Evolutionary conservation across 768 basidiomycete species (phyloP), one percentile per base, ranked within the genome.

Genomic region (Tremella fuciformis): DNA sequence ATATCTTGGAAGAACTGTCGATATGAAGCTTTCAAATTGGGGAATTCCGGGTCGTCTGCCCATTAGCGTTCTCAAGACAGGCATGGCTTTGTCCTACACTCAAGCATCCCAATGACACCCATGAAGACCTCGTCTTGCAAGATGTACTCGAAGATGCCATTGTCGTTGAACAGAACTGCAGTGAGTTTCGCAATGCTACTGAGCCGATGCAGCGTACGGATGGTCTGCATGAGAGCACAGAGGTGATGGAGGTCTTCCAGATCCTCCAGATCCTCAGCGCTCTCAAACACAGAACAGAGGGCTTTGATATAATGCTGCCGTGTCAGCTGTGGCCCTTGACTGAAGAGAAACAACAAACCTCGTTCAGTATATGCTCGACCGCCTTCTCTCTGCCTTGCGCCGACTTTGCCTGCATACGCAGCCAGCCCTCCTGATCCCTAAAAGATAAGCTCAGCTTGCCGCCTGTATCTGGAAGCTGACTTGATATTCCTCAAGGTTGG

Each of bases 11-110:
- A 84, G 74, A 97, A 96, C 59, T 93, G 88, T 52, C 94, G 91
- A 76, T 97, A 98, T 69, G 91, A 90, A 51, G 94, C 96, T 79
- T 97, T 97, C 79, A 93, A 86, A n/a, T 80, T 81, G 19, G 94
- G 94, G 75, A 94, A 98, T 65, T 97, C 94, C 63, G 94, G 92
- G 71, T 98, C 94, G 75, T 98, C 93, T 19, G 37, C n/a, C n/a
- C 22, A 22, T 46, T 22, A 46, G 42, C 42, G 4, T 46, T 4
- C 8, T 4, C 42, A 46, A 46, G 42, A 29, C 18, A 34, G 29
- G 11, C 9, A 16, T n/a, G n/a, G n/a, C n/a, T n/a, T n/a, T n/a
- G n/a, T 79, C 89, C 58, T 63, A 94, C 93, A 99, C 82, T 99
- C 96, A 62, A 99, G 85, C 82, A 98, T 94, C 47, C 93, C 92